Evolutionary conservation across 495 filamentous ascomycete genomes (phyloP).

Genomic region (Penicillium cataractarum): DNA sequence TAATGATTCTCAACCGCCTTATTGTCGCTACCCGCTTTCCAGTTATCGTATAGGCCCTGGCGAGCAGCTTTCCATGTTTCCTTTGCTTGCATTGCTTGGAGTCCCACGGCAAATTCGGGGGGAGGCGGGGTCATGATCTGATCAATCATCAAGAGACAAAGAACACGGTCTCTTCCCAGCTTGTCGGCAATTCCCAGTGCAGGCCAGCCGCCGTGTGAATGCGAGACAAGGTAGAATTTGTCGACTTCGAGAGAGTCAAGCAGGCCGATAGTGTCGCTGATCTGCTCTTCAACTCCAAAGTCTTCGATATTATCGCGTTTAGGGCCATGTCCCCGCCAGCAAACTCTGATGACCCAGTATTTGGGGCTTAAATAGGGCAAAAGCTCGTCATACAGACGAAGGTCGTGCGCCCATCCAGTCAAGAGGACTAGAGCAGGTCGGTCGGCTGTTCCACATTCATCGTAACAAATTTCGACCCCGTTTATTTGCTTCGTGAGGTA

Average conservation of each 20-base stretch:
- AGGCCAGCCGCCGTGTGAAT: slow-evolving; percentile 7
- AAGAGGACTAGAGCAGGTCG: slow-evolving; percentile 2
- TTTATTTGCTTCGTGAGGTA: slow-evolving; percentile 4
- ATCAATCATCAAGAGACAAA: slow-evolving; percentile 8
- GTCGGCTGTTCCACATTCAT: slow-evolving; percentile 4
- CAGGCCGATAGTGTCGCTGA: not conserved
- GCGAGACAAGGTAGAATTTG: slow-evolving; percentile 7
- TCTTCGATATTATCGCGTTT: not conserved
- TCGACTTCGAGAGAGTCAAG: not conserved
- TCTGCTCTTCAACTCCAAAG: slow-evolving; percentile 2
- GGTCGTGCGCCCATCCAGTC: slow-evolving; percentile 6
- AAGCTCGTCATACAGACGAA: slow-evolving; percentile 6
- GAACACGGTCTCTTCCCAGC: slow-evolving; percentile 5
- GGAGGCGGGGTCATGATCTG: slow-evolving; percentile 8
- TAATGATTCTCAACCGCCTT: slow-evolving; percentile 2
- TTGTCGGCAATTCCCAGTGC: slow-evolving; percentile 1
- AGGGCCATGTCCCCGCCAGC: not conserved
- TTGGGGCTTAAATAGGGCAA: slow-evolving; percentile 1
- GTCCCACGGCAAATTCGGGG: not conserved
- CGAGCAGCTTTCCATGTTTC: not conserved
- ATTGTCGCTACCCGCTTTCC: not conserved
- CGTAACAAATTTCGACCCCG: slow-evolving; percentile 6
- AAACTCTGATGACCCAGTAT: slow-evolving; percentile 2
- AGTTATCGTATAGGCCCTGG: slow-evolving; percentile 1
- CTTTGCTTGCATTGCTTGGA: slow-evolving; percentile 2